These are phyloP conservation scores for Pseudopithomyces maydicus DNA, from an alignment of 2,329 filamentous ascomycete genomes.

Conservation along the genomic window DNA sequence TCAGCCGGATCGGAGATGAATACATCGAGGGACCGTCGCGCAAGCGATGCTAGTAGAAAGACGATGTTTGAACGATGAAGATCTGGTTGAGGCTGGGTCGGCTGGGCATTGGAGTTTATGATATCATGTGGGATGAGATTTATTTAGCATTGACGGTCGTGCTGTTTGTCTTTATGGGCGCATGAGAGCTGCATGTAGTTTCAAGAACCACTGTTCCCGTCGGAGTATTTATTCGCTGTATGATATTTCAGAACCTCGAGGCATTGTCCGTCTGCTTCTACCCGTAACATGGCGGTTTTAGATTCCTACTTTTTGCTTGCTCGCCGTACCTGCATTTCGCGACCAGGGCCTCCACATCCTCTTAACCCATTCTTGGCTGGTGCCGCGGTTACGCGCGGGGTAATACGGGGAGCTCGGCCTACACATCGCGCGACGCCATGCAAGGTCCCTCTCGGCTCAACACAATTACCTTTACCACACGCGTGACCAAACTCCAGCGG, in stretches of 20 bases:
- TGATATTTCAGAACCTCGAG: background rate
- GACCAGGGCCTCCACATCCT: background rate
- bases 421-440: too few species aligned
- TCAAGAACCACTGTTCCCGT: background rate
- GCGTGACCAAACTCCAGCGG: too few species aligned
- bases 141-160: constrained; percentile 1
- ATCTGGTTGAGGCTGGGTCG: background rate
- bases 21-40: constrained; percentile 34
- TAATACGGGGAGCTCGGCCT: background rate
- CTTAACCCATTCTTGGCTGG: background rate
- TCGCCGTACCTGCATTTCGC: background rate
- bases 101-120: constrained; percentile 10
- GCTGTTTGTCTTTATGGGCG: background rate
- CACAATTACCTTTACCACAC: too few species aligned
- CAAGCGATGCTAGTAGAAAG: constrained; percentile 41
- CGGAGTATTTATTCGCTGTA: background rate
- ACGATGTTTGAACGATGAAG: constrained; percentile 45
- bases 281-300: too few species aligned
- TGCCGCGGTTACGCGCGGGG: background rate
- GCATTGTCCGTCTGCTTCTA: too few species aligned
- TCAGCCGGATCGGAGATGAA: constrained; percentile 27
- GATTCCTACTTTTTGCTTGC: too few species aligned
- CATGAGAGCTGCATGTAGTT: background rate
- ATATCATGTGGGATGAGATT: constrained; percentile 12
- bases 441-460: too few species aligned